Evolutionary conservation across 2,329 filamentous ascomycete species (phyloP), one percentile per base, ranked within the genome.

Genomic region (Xylariaceae sp.): DNA sequence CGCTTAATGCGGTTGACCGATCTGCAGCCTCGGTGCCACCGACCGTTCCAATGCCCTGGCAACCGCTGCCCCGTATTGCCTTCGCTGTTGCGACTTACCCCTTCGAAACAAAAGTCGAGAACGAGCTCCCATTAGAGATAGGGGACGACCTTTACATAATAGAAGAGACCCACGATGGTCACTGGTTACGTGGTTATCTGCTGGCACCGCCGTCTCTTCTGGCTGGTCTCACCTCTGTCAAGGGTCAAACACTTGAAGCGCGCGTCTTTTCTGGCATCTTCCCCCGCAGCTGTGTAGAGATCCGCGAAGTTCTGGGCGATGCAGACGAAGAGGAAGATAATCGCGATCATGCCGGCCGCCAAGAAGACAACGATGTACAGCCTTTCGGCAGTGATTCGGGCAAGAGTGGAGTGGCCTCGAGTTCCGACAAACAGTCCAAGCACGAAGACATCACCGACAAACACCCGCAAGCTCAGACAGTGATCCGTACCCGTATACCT

Each of bases 91-190:
- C 91, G 73, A 90, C 85, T 53, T 95, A 90, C 65, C 93, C 93
- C 29, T 98, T 98, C 69, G 78, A 86, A 56, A 87, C 93, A 46
- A 84, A 87, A 45, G 84, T 84, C 51, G 81, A 89, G 40, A 87
- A 89, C 63, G 93, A 98, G 67, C 82, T 98, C 16, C 93, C 94
- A 9, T 84, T 98, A 63, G 90, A 98, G 67, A 88, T 98, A 50
- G 93, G 93, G 64, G 93, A 98, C 76, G 93, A 98, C 68, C 75
- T 98, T 51, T 98, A 98, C 69, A 94, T 98, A 53, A 96, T 98
- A 61, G 91, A 97, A 68, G 89, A 97, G 68, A 94, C 91, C 30
- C 85, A 89, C 17, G 81, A 95, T 67, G 87, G 86, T 57, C 80
- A 88, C 63, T 98, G 93, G 94, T 86, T 91, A 66, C 85, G 93